Evolutionary conservation across 208 protist genomes (phyloP).

Genomic region (Porcisia deanei): DNA sequence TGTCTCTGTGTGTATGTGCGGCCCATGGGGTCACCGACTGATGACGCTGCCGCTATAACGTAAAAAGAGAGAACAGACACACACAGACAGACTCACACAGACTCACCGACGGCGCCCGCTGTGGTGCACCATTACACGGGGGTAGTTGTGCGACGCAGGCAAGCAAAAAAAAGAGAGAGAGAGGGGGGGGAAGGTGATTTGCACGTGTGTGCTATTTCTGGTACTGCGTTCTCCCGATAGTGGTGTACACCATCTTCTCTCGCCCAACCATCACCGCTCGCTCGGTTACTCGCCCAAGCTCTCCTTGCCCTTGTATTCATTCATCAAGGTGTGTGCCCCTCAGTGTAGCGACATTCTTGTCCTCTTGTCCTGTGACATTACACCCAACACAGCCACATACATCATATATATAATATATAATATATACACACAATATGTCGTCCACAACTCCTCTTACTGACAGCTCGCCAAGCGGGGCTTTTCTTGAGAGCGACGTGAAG

Average conservation of each 20-base stretch:
- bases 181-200: neutral
- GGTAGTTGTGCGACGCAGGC: neutral
- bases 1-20: neutral
- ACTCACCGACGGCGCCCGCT: neutral
- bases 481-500: constrained; percentile 20
- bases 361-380: neutral
- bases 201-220: no score
- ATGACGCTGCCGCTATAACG: neutral
- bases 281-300: neutral
- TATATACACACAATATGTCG: neutral
- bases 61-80: neutral
- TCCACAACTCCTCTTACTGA: neutral
- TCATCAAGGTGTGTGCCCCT: neutral
- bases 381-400: no score
- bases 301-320: neutral
- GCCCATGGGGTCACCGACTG: neutral
- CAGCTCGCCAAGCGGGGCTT: neutral
- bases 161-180: neutral
- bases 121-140: neutral
- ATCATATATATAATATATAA: no score
- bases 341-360: neutral
- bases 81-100: neutral
- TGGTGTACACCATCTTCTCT: neutral
- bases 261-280: neutral
- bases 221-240: neutral